Evolutionary conservation across 139 green algal genomes (phyloP).

Genomic region (Micractinium sp.): DNA sequence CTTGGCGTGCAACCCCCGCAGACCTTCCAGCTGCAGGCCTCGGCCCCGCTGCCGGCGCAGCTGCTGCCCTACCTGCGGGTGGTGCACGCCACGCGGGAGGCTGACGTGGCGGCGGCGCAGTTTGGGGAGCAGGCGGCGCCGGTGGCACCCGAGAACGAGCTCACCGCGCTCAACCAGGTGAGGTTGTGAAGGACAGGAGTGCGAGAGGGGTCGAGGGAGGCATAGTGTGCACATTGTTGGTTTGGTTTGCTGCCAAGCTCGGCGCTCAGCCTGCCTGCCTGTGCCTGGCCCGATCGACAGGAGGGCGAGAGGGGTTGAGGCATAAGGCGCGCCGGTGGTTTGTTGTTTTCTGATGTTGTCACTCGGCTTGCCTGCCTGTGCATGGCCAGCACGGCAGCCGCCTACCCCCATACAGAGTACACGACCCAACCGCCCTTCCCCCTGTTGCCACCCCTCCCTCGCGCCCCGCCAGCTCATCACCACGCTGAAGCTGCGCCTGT

Average conservation of each 20-base stretch:
- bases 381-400: not conserved
- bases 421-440: not conserved
- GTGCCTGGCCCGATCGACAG: too few relatives aligned
- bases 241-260: too few relatives aligned
- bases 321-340: too few relatives aligned
- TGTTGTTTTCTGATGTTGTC: too few relatives aligned
- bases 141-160: conserved; percentile 58
- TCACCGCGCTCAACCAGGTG: conserved; percentile 63
- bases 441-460: not conserved
- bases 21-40: conserved; percentile 54
- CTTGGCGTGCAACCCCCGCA: conserved; percentile 42
- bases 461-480: not conserved
- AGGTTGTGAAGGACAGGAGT: too few relatives aligned
- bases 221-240: not conserved
- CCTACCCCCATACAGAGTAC: not conserved
- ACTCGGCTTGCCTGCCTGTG: not conserved
- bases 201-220: too few relatives aligned
- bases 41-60: conserved; percentile 58
- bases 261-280: not conserved
- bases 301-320: too few relatives aligned
- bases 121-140: conserved; percentile 44
- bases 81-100: conserved; percentile 60
- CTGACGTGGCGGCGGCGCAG: conserved; percentile 48
- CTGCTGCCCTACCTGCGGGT: conserved; percentile 87
- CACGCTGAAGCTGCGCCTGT: conserved; percentile 30